Percentiles rank a stretch among this genome's conserved stretches.
These are phyloP conservation scores for Mortierella claussenii DNA, from an alignment of 192 early-diverging fungal genomes.

Conservation along the genomic window DNA sequence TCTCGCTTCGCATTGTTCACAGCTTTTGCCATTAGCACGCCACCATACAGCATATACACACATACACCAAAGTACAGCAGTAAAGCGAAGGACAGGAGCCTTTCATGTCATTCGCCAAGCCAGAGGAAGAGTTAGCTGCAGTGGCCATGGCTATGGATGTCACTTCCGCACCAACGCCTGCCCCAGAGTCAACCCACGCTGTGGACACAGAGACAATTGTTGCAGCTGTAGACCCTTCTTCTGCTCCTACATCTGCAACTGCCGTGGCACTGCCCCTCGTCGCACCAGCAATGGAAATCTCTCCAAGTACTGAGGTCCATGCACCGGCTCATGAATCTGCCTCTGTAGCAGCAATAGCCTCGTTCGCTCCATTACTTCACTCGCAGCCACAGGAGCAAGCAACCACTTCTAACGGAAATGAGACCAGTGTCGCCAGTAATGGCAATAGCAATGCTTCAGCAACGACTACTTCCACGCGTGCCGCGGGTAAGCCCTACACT, in stretches of 20 bases:
- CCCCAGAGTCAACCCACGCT: neutral
- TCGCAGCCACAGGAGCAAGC: neutral
- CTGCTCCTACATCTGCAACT: neutral
- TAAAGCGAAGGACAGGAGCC: neutral
- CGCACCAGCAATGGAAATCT: too few relatives aligned
- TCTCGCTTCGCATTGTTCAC: too few relatives aligned
- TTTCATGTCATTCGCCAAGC: conserved; percentile 12
- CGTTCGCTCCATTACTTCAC: neutral
- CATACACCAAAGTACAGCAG: too few relatives aligned
- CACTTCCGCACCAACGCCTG: neutral
- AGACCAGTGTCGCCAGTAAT: neutral
- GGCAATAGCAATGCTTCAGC: neutral
- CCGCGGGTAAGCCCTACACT: neutral
- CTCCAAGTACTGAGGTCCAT: too few relatives aligned
- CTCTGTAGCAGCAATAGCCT: neutral
- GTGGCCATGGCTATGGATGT: neutral
- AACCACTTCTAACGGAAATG: conserved; percentile 4
- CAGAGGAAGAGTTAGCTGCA: neutral
- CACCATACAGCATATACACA: too few relatives aligned
- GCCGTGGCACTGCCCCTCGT: too few relatives aligned
- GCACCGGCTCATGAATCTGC: too few relatives aligned
- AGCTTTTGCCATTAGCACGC: too few relatives aligned
- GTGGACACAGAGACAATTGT: neutral
- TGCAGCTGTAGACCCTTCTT: neutral
- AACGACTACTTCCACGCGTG: conserved; percentile 8